phyloP scores from a whole-genome alignment of 2,329 filamentous ascomycete species.

The Xylaria sp. region DNA sequence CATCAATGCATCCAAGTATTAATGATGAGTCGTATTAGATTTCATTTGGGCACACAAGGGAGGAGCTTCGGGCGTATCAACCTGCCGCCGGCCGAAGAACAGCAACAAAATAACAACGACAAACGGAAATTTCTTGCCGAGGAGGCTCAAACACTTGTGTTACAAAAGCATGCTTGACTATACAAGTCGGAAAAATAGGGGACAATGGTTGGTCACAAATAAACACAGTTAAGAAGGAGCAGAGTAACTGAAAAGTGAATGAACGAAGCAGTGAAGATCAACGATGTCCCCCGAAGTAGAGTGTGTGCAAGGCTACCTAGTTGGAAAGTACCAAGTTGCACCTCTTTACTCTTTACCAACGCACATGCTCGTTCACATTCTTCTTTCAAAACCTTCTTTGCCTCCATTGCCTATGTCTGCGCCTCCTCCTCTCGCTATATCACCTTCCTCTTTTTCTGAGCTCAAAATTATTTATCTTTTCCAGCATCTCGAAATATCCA shows the following conservation, averaged over 20 bases:
- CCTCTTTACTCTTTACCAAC: background rate
- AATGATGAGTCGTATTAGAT: background rate
- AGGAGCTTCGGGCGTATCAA: background rate
- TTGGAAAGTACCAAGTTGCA: background rate
- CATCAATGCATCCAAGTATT: too few species aligned
- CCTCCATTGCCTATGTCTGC: background rate
- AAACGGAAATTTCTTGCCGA: background rate
- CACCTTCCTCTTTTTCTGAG: background rate
- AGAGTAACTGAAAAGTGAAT: background rate
- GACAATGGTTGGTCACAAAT: background rate
- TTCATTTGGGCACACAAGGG: background rate
- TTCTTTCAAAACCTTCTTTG: background rate
- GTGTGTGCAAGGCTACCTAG: background rate
- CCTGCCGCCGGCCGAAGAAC: background rate
- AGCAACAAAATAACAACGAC: too few species aligned
- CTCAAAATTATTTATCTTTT: background rate
- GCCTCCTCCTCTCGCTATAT: background rate
- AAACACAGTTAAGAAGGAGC: background rate
- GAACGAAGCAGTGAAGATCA: background rate
- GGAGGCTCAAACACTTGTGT: too few species aligned
- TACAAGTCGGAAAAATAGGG: background rate
- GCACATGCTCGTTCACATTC: background rate
- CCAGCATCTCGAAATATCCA: background rate
- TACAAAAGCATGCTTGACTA: background rate
- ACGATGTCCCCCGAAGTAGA: too few species aligned